These are phyloP conservation scores for Rhodotorula toruloides DNA, from an alignment of 768 basidiomycete genomes.

Conservation along the genomic window DNA sequence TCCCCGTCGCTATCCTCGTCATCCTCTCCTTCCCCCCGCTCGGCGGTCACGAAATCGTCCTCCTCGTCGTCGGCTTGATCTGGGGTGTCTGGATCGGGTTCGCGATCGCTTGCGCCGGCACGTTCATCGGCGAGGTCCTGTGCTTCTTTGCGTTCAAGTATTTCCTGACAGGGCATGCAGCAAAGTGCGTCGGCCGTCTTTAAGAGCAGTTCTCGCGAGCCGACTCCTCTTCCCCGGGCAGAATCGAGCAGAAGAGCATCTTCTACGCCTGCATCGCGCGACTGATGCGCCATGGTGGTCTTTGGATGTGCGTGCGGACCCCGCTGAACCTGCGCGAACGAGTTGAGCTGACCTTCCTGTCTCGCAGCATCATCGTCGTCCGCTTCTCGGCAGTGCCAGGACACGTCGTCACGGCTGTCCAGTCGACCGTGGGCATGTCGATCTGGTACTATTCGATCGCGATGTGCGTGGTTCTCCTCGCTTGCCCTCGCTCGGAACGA, in stretches of 20 bases:
- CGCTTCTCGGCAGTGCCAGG: slow-evolving; percentile 32
- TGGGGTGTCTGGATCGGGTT: slow-evolving; percentile 36
- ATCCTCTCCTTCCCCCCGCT: slow-evolving; percentile 32
- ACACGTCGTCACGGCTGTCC: slow-evolving; percentile 39
- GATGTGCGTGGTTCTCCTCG: neutral
- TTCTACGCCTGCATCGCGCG: slow-evolving; percentile 37
- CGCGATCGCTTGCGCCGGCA: slow-evolving; percentile 12
- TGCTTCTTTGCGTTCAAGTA: slow-evolving; percentile 37
- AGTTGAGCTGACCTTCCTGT: neutral
- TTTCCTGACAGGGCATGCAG: slow-evolving; percentile 13
- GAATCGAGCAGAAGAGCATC: slow-evolving; percentile 27
- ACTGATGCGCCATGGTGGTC: slow-evolving; percentile 29
- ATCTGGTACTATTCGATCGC: slow-evolving; percentile 29
- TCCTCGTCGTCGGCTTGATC: slow-evolving; percentile 27
- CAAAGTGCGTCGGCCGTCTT: slow-evolving; percentile 1
- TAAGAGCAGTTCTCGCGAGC: neutral
- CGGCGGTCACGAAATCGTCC: slow-evolving; percentile 26
- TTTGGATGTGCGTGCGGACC: slow-evolving; percentile 7
- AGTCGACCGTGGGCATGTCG: slow-evolving; percentile 33
- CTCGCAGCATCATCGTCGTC: slow-evolving; percentile 22
- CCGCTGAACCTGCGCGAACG: too few relatives aligned
- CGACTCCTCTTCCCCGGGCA: neutral
- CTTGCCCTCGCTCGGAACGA: neutral
- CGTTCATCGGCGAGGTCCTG: slow-evolving; percentile 20
- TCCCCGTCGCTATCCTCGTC: slow-evolving; percentile 27